Percentiles rank a stretch among this genome's conserved stretches.
Conservation (phyloP, 371 early-diverging fungal species). For the Catenaria anguillulae region DNA sequence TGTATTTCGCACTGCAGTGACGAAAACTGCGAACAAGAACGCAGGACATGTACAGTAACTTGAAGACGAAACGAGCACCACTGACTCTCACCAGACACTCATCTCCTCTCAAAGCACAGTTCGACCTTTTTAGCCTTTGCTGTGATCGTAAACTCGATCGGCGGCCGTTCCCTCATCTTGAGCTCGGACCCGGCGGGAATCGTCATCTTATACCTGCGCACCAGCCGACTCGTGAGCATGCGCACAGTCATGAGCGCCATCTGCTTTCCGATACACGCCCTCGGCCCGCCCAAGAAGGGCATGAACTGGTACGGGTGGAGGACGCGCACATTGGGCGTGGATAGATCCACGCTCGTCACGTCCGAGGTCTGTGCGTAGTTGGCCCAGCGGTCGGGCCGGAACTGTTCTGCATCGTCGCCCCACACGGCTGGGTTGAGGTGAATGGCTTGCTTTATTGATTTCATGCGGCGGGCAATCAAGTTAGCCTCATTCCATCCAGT, state of each 20-base stretch:
- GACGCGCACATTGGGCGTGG: background rate
- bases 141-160: background rate
- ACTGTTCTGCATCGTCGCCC: conserved; percentile 24
- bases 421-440: conserved; percentile 16
- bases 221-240: conserved; percentile 14
- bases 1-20: no score
- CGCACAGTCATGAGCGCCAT: conserved; percentile 23
- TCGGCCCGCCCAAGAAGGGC: conserved; percentile 19
- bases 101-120: no score
- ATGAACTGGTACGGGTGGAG: conserved; percentile 16
- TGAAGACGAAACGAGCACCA: no score
- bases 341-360: background rate
- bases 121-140: no score
- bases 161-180: background rate
- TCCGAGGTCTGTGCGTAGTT: background rate
- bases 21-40: no score
- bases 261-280: conserved; percentile 22
- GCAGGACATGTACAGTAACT: no score
- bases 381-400: conserved; percentile 31
- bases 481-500: no score
- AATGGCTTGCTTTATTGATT: conserved; percentile 9
- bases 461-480: no score
- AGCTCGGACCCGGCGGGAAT: background rate
- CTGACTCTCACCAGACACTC: no score
- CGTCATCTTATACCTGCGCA: conserved; percentile 9